These are phyloP conservation scores for Chlorella sp. DNA, from an alignment of 139 green algal species.

Conservation along the genomic window DNA sequence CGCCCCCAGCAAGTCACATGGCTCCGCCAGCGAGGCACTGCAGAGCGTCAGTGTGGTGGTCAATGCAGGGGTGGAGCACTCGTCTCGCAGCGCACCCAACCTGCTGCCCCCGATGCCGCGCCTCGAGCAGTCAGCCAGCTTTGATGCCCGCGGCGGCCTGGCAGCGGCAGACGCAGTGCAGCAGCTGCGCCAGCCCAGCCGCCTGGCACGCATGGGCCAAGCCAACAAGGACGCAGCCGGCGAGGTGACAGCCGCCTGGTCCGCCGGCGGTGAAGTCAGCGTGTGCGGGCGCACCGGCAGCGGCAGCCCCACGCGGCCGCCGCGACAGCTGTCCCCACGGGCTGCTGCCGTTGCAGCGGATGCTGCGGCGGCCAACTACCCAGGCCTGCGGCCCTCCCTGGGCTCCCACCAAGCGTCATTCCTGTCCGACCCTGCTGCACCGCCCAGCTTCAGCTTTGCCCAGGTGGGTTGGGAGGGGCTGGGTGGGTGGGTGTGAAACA, in stretches of 20 bases:
- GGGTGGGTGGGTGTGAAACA: too few species aligned
- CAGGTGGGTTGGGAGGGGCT: background rate
- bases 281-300: too few species aligned
- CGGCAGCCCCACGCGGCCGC: background rate
- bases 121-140: background rate
- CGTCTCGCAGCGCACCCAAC: conserved; percentile 6
- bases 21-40: conserved; percentile 1
- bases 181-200: background rate
- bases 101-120: background rate
- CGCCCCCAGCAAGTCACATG: background rate
- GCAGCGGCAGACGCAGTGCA: background rate
- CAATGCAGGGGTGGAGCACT: conserved; percentile 4
- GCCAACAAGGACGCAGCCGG: too few species aligned
- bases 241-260: too few species aligned
- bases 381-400: background rate
- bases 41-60: conserved; percentile 7
- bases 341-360: background rate
- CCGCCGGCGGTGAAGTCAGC: too few species aligned
- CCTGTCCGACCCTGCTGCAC: background rate
- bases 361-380: background rate
- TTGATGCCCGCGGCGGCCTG: background rate
- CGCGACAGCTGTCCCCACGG: background rate
- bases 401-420: background rate
- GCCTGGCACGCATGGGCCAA: background rate
- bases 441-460: conserved; percentile 1